A percentile compares a stretch with the other conserved stretches of the same genome.
phyloP scores from a whole-genome alignment of 805 yeast species.

The Kodamaea nitidulidarum region DNA sequence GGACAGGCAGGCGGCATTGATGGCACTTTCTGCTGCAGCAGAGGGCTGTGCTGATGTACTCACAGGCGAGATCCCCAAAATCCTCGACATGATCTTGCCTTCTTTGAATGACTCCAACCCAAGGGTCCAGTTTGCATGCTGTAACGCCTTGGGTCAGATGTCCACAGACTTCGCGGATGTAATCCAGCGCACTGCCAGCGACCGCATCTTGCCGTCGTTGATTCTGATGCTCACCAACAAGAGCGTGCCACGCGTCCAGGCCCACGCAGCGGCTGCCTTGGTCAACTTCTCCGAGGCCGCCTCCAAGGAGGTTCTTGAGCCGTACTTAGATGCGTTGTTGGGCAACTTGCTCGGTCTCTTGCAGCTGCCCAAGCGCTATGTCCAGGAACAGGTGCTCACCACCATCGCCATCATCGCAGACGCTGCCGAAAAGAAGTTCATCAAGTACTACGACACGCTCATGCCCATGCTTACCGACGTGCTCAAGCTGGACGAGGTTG shows the following conservation, averaged over 20 bases:
- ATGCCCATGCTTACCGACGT: conserved; percentile 87
- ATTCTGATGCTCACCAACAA: conserved; percentile 71
- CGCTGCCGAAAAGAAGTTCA: conserved; percentile 84
- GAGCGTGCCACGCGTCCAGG: conserved; percentile 88
- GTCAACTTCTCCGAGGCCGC: conserved; percentile 95
- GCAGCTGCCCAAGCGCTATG: conserved; percentile 84
- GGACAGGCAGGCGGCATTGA: conserved; percentile 92
- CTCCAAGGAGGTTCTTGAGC: conserved; percentile 79
- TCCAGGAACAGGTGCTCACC: conserved; percentile 95
- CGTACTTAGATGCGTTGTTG: conserved; percentile 82
- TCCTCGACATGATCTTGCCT: conserved; percentile 82
- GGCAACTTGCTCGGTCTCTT: conserved; percentile 69
- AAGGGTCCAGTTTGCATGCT: conserved; percentile 94
- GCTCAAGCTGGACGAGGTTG: conserved; percentile 58
- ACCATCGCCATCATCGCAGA: conserved; percentile 97
- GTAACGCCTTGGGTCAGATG: conserved; percentile 95
- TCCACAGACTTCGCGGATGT: conserved; percentile 92
- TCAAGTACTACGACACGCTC: conserved; percentile 88
- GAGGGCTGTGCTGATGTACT: conserved; percentile 94
- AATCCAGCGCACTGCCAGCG: conserved; percentile 78
- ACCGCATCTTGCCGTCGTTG: conserved; percentile 78
- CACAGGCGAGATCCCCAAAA: conserved; percentile 73
- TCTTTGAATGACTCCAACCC: conserved; percentile 82
- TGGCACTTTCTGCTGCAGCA: conserved; percentile 95
- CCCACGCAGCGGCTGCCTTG: conserved; percentile 97